Evolutionary conservation across 208 protist species (phyloP), one percentile per base, ranked within the genome.

Genomic region (Acanthamoeba quina): DNA sequence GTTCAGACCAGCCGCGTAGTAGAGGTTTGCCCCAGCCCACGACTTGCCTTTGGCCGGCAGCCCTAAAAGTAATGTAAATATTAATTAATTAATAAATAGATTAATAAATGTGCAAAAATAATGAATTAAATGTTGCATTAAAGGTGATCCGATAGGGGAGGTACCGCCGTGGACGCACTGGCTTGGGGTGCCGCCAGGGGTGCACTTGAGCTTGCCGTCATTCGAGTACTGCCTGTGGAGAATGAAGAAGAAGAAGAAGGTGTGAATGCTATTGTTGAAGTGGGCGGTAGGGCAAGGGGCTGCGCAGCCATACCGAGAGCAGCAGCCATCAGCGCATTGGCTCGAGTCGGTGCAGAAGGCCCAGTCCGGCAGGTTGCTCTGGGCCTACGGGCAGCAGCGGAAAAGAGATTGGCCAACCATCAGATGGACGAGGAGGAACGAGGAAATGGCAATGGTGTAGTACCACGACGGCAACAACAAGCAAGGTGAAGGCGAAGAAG

Each of bases 281-380:
- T 64, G 24, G 58, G 11, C 21, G 58, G 19, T 64, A 26, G 5
- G 6, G 24, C 58, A 64, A 7, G 58, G 58, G 6, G 19, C 13
- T 64, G 58, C 24, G 10, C 58, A 19, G 58, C 11, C 68, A 19
- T 76, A 54, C 49, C 49, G 49, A 5, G 68, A 76, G 26, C 68
- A 76, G 37, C 68, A 76, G 19, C 68, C 68, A 19, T 76, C 68
- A 76, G 68, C 68, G 68, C 68, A 76, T n/a, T 76, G 68, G 34
- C 37, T 34, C 9, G 29, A 76, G 68, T 76, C 68, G 2, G 68
- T 76, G 68, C 68, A 76, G 68, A 47, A 76, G n/a, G 68, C 68
- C 68, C 68, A 76, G 68, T 76, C 10, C 1, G 68, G 68, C n/a
- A 76, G 68, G 29, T 76, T 76, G 21, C 21, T 29, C 68, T 76